Conservation (phyloP, 495 filamentous ascomycete species). For the Pyrenula aspistea region DNA sequence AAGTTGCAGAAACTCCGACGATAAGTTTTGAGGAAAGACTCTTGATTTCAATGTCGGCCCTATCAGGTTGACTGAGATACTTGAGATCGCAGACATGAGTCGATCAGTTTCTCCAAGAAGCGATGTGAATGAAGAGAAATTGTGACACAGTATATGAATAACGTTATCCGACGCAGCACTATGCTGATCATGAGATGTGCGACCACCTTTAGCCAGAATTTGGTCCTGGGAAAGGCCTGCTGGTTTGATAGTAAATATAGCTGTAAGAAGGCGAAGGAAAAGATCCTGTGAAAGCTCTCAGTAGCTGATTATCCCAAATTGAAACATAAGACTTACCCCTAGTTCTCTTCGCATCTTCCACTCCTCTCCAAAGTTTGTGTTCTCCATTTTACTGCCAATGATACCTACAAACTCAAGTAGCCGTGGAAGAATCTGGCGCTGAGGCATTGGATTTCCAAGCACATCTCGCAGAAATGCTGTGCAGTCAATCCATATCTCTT, state of each 20-base stretch:
- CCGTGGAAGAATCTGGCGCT: constrained; percentile 78
- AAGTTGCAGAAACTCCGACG: constrained; percentile 54
- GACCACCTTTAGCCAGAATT: constrained; percentile 16
- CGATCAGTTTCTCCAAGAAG: constrained; percentile 80
- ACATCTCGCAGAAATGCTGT: constrained; percentile 84
- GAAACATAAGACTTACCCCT: constrained; percentile 45
- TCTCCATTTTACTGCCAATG: constrained; percentile 86
- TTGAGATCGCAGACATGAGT: constrained; percentile 59
- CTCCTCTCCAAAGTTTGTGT: constrained; percentile 96
- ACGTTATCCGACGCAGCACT: constrained; percentile 56
- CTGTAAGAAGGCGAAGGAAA: constrained; percentile 74
- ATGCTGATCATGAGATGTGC: constrained; percentile 33
- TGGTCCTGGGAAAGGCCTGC: constrained; percentile 41
- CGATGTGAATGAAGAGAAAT: constrained; percentile 73
- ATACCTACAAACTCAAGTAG: constrained; percentile 82
- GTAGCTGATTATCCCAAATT: constrained; percentile 7
- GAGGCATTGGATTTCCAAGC: constrained; percentile 86
- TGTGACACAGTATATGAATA: constrained; percentile 62
- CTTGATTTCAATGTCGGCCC: constrained; percentile 75
- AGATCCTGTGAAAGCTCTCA: constrained; percentile 56
- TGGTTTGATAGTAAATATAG: constrained; percentile 81
- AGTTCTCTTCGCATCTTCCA: constrained; percentile 86
- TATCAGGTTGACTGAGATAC: constrained; percentile 74
- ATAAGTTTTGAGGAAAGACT: constrained; percentile 77
- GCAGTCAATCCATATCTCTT: constrained; percentile 96